Evolutionary conservation across 768 basidiomycete genomes (phyloP), one percentile per base, ranked within the genome.

Genomic region (Phylloporus sp.): DNA sequence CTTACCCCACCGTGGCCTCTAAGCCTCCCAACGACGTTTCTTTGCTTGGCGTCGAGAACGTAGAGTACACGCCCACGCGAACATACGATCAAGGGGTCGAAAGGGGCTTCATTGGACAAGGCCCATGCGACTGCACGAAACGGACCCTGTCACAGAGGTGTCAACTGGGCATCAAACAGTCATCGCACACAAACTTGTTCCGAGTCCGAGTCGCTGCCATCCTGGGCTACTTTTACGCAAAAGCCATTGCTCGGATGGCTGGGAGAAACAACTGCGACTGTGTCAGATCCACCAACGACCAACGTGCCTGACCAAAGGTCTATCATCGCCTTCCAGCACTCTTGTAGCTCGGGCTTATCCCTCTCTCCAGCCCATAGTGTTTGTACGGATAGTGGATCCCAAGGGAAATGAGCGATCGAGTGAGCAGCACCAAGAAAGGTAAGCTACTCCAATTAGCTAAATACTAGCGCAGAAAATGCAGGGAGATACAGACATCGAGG

Each of bases 1-100:
- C 80, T 68, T 66, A 86, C 86, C 29, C 81, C 83, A 18, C 86
- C 86, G 60, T 89, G 86, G 3, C 84, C 86, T 31, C 82, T 77
- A 32, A 85, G 67, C 50, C 66, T 70, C 7, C 81, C 74, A 3
- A 74, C 46, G 6, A 81, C 49, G 4, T 60, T 57, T 32, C 67
- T 66, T 17, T 59, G 64, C 41, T 63, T 64, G 9, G 76, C 65
- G 53, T 81, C 72, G 57, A 79, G 73, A 14, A 86, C 67, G 57
- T 80, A 80, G 18, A 88, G 52, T 18, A 83, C 54, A 44, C 76
- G 77, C 31, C 72, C 70, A 24, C 71, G 65, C 9, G 81, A 72
- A 49, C 83, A 75, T 22, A 87, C 59, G 21, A 86, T 59, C 15
- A 87, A 63, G 9, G 86, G 85, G n/a, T 80, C 72, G 13, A 73